Percentiles rank a stretch among this genome's conserved stretches.
Evolutionary conservation across 2,329 filamentous ascomycete genomes (phyloP).

Genomic region (Cladosporium sphaerospermum): DNA sequence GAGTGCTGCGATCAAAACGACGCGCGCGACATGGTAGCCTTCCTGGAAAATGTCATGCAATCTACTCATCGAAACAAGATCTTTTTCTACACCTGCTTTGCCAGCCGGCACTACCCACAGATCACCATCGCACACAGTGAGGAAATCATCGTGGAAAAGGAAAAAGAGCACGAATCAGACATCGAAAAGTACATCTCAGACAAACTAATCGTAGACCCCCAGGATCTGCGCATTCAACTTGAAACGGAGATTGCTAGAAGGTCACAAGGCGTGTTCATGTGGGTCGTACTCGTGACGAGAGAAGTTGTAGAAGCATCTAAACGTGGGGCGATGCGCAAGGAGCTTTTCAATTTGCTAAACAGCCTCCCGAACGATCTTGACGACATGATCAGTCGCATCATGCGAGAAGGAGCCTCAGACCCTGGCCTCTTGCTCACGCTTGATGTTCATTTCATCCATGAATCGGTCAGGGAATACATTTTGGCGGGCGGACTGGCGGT

Average conservation of each 20-base stretch:
- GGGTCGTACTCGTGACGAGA: conserved; percentile 9
- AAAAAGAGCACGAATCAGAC: background rate
- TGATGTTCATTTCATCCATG: too few relatives aligned
- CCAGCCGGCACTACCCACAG: conserved; percentile 3
- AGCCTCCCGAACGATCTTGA: too few relatives aligned
- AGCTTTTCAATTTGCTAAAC: too few relatives aligned
- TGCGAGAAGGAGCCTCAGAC: too few relatives aligned
- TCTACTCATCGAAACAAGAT: background rate
- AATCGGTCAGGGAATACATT: too few relatives aligned
- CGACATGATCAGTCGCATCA: too few relatives aligned
- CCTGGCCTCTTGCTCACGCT: too few relatives aligned
- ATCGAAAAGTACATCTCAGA: background rate
- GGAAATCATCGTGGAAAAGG: background rate
- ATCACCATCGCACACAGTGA: background rate
- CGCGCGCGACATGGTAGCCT: background rate
- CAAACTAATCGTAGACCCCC: background rate
- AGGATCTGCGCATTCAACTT: background rate
- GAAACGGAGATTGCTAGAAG: background rate
- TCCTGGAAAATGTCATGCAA: background rate
- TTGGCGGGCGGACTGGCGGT: too few relatives aligned
- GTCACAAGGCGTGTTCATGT: conserved; percentile 9
- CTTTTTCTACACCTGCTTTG: background rate
- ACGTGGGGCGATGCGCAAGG: too few relatives aligned
- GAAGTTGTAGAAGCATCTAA: too few relatives aligned
- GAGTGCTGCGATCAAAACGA: conserved; percentile 24